These are phyloP conservation scores for Eragrostis tef DNA, from an alignment of 202 grass and related monocot species.

Conservation along the genomic window DNA sequence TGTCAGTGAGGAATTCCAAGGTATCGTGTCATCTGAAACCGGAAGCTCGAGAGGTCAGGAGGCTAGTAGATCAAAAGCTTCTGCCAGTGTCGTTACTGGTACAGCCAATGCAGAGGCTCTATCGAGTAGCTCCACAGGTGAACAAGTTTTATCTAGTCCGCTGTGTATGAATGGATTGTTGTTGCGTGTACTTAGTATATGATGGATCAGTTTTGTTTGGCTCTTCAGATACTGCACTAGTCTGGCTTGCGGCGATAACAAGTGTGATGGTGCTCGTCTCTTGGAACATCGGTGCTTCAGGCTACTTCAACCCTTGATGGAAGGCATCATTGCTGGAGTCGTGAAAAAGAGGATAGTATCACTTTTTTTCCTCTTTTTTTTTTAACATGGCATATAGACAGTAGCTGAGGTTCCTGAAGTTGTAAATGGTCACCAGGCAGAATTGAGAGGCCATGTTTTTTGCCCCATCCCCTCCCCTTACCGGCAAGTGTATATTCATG, in stretches of 20 bases:
- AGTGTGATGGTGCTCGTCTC: conserved; percentile 67
- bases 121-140: conserved; percentile 60
- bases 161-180: conserved; percentile 2
- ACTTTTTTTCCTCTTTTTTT: not conserved
- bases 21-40: conserved; percentile 79
- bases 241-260: conserved; percentile 88
- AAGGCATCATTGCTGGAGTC: not conserved
- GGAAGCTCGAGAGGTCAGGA: conserved; percentile 52
- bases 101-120: conserved; percentile 34
- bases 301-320: conserved; percentile 79
- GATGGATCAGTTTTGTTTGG: conserved; percentile 9
- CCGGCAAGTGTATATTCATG: not conserved
- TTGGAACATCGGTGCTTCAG: conserved; percentile 66
- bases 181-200: conserved; percentile 2
- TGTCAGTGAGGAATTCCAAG: conserved; percentile 97
- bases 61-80: conserved; percentile 7
- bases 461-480: not conserved
- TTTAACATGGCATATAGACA: not conserved
- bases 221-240: conserved; percentile 65
- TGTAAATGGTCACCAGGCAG: not conserved
- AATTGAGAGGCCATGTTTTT: not conserved
- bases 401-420: not conserved
- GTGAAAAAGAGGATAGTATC: not conserved
- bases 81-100: not conserved
- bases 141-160: not conserved